Base-by-base conservation (phyloP, 768 basidiomycete genomes). In the Suillus paluster region DNA sequence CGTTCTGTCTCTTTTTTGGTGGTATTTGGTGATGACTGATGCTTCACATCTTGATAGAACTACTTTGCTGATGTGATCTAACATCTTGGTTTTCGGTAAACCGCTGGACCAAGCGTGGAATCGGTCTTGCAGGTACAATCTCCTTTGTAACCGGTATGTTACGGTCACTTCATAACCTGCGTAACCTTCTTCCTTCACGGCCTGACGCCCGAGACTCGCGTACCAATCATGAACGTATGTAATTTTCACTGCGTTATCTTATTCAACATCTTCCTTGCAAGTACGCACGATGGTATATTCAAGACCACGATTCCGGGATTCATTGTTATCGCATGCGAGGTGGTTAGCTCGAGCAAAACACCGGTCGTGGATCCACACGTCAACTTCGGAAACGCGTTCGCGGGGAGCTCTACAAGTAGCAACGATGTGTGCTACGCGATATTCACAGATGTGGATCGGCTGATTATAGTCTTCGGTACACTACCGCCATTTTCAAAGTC, bases 401-500 rank as follows among this genome's bases (percentile, higher is more conserved):
- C 76, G 1, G 86, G 84, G 21, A 85, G 84, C 30, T 83, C 81
- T 2, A 77, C 77, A 39, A 84, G 81, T 54, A 79, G 82, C 49
- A 83, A 84, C 63, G 82, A 82, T 27, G 81, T 80, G 54, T 57
- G 71, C 62, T 30, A 3, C 38, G 8, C 34, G 1, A 4, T 2
- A 30, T 25, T 2, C 23, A 10, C 27, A 21, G 48, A 5, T 39
- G 38, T 9, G 0, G 17, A 12, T 14, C 25, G 10, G 48, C 6
- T 27, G 15, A 34, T 59, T 19, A 52, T 45, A 17, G 2, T 33
- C 12, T 44, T 8, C 21, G 19, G 85, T 88, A 86, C 59, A 85
- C 84, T 1, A 84, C 85, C 0, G 86, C 84, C 3, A 85, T 79
- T 0, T 85, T 84, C 79, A 86, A 87, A 63, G 83, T 87, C 27